Evolutionary conservation across 208 protist species (phyloP).

Genomic region (Leishmania braziliensis): DNA sequence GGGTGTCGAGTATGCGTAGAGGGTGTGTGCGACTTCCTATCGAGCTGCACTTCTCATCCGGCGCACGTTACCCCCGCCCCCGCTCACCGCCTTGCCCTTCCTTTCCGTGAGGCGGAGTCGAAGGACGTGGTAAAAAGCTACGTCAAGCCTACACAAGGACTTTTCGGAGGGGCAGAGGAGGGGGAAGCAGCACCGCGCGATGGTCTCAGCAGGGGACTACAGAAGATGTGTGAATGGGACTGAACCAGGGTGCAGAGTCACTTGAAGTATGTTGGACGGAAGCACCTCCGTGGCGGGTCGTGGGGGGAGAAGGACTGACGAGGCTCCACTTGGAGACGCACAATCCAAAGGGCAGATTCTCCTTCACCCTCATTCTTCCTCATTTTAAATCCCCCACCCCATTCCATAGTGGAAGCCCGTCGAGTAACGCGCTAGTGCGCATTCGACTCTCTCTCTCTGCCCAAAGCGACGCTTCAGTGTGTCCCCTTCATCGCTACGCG

Average conservation of each 20-base stretch:
- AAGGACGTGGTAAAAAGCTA: neutral
- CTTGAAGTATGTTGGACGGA: neutral
- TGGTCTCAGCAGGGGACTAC: neutral
- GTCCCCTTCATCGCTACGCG: no score
- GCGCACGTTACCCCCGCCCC: neutral
- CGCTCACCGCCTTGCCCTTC: neutral
- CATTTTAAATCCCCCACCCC: no score
- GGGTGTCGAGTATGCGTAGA: constrained; percentile 62
- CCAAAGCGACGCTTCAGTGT: no score
- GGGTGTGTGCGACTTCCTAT: neutral
- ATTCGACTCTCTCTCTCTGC: no score
- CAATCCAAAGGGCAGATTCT: neutral
- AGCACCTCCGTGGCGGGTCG: neutral
- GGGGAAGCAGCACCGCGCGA: neutral
- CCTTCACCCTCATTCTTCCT: neutral
- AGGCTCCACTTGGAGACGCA: neutral
- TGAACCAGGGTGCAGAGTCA: neutral
- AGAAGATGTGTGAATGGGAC: neutral
- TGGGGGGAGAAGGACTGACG: no score
- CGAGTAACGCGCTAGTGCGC: no score
- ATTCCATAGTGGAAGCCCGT: no score
- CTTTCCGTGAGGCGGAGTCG: neutral
- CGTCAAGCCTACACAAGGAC: neutral
- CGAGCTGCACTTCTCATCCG: neutral
- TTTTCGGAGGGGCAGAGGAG: neutral